phyloP scores from a whole-genome alignment of 345 rosid genomes.

The Adansonia digitata region DNA sequence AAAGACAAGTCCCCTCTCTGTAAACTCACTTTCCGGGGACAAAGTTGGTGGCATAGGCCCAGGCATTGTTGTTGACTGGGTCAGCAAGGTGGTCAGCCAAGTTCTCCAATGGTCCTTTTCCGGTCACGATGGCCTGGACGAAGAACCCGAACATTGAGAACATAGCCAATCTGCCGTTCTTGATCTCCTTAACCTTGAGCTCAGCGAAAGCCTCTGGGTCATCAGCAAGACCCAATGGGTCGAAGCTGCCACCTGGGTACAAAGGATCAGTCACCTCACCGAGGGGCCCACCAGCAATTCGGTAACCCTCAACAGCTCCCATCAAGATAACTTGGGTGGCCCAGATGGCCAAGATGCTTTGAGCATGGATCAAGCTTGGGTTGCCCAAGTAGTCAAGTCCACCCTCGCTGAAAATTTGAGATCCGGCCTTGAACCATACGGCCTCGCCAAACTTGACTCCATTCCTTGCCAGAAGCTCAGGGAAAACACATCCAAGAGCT shows the following conservation, averaged over 20 bases:
- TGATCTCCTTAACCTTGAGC: slow-evolving; percentile 75
- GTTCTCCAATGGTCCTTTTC: slow-evolving; percentile 76
- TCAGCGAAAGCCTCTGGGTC: slow-evolving; percentile 88
- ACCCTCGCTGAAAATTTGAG: slow-evolving; percentile 79
- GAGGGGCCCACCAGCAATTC: slow-evolving; percentile 61
- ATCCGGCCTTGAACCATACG: slow-evolving; percentile 83
- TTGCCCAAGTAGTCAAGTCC: slow-evolving; percentile 83
- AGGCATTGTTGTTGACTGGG: slow-evolving; percentile 85
- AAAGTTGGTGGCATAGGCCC: slow-evolving; percentile 87
- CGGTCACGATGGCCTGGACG: slow-evolving; percentile 82
- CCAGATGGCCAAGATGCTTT: slow-evolving; percentile 82
- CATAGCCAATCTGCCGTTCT: slow-evolving; percentile 83
- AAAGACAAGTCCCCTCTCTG: background rate
- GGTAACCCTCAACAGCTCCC: slow-evolving; percentile 85
- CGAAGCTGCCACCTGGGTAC: slow-evolving; percentile 80
- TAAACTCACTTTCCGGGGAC: slow-evolving; percentile 71
- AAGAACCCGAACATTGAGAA: slow-evolving; percentile 89
- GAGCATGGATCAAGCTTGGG: slow-evolving; percentile 78
- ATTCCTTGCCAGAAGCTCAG: slow-evolving; percentile 68
- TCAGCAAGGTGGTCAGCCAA: slow-evolving; percentile 80
- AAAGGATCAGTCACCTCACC: slow-evolving; percentile 69
- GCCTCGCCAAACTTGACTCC: slow-evolving; percentile 78
- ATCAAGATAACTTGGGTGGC: slow-evolving; percentile 71
- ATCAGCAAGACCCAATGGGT: slow-evolving; percentile 74
- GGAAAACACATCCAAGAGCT: slow-evolving; percentile 75